Percentiles rank a stretch among this genome's conserved stretches.
phyloP scores from a whole-genome alignment of 345 rosid genomes.

The Physaria fendleri region DNA sequence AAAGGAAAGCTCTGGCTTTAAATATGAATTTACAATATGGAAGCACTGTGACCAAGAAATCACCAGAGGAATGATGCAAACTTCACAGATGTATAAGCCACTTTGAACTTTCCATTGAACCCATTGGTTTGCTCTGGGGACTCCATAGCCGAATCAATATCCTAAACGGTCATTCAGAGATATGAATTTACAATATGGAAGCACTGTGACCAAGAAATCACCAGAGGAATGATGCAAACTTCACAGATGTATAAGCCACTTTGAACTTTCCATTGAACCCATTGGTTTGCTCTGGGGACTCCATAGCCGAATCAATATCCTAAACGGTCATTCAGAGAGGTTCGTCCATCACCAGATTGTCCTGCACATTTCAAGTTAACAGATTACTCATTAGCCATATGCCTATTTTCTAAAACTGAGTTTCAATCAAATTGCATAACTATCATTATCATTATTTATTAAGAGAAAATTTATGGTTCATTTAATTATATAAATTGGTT shows the following conservation, averaged over 20 bases:
- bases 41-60: too few relatives aligned
- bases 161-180: conserved; percentile 76
- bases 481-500: too few relatives aligned
- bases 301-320: conserved; percentile 51
- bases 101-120: neutral
- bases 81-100: too few relatives aligned
- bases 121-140: neutral
- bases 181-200: conserved; percentile 7
- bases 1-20: neutral
- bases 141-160: conserved; percentile 36
- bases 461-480: too few relatives aligned
- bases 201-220: too few relatives aligned
- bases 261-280: neutral
- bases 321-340: conserved; percentile 69
- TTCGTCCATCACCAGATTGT: conserved; percentile 95
- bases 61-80: too few relatives aligned
- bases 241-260: too few relatives aligned
- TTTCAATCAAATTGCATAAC: conserved; percentile 1
- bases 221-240: too few relatives aligned
- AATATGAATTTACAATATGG: conserved; percentile 1
- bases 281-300: neutral
- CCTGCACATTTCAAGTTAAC: conserved; percentile 41
- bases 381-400: neutral
- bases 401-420: neutral
- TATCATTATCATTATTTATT: too few relatives aligned